Evolutionary conservation across 2,329 filamentous ascomycete species (phyloP), one percentile per base, ranked within the genome.

Genomic region (Talaromyces sp.): DNA sequence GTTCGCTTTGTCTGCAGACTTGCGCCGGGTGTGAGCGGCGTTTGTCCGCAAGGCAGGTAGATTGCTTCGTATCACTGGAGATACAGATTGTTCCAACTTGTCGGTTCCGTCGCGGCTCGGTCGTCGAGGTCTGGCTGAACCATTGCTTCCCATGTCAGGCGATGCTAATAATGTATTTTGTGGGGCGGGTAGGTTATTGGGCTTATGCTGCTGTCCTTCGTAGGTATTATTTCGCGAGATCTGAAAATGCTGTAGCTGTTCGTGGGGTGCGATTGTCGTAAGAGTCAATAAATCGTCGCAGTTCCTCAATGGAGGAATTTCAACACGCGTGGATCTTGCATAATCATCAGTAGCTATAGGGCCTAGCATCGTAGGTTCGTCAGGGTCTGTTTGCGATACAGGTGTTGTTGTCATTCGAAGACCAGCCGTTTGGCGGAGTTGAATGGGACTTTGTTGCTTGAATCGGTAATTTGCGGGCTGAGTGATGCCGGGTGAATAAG

Each of bases 71-170:
- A 86, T 80, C 14, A 86, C 74, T 5, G 83, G 82, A 0, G 81
- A 83, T 12, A 81, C 77, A 12, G 80, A 76, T 62, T 80, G 78
- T 33, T 86, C 82, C 54, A 91, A 79, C 63, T 86, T 82, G 5
- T 85, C 83, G 0, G 87, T 87, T 25, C 88, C 88, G 69, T 90
- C 85, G 72, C 89, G 82, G 69, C 88, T 91, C 1, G 89, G 89
- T 57, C 89, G 80, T 37, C 78, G 73, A 35, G 88, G 87, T 39
- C 82, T 82, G 16, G 72, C 73, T 11, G 75, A 44, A 35, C 52
- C 42, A 28, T 39, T 60, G 58, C 42, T 57, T 21, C 55, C 52
- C 28, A 48, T 39, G 21, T 62, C 33, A 55, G 48, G 33, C 16
- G 52, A 62, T 37, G 50, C 39, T 28, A 55, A 31, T 14, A 46